These are phyloP conservation scores for Penicillium sp. DNA, from an alignment of 2,329 filamentous ascomycete species.

Conservation along the genomic window DNA sequence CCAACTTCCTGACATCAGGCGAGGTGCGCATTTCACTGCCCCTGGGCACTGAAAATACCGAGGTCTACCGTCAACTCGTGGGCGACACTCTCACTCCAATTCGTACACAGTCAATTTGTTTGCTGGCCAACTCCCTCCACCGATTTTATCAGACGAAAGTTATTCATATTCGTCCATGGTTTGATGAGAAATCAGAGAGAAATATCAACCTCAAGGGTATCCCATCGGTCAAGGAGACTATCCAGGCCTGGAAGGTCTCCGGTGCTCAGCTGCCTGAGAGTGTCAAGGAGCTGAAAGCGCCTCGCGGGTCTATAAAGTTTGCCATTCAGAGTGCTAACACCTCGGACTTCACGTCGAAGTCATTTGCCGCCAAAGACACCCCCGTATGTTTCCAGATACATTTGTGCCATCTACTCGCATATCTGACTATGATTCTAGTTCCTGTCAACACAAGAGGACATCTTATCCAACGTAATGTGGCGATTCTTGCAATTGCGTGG, in stretches of 20 bases:
- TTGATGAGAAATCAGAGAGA: conserved; percentile 68
- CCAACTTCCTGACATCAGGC: conserved; percentile 80
- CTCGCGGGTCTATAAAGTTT: conserved; percentile 40
- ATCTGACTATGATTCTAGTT: conserved; percentile 33
- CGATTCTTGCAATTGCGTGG: conserved; percentile 86
- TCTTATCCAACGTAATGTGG: conserved; percentile 78
- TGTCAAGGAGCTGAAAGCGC: conserved; percentile 37
- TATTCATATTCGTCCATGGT: conserved; percentile 82
- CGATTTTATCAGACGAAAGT: conserved; percentile 81
- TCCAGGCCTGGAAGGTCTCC: conserved; percentile 74
- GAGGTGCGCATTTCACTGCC: conserved; percentile 81
- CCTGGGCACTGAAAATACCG: conserved; percentile 77
- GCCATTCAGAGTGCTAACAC: conserved; percentile 70
- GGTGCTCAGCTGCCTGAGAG: conserved; percentile 54
- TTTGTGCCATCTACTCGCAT: background rate
- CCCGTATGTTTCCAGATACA: conserved; percentile 33
- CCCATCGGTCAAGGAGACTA: conserved; percentile 57
- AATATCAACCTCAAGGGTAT: conserved; percentile 67
- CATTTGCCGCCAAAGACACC: conserved; percentile 62
- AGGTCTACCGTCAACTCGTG: conserved; percentile 80
- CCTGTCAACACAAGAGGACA: conserved; percentile 69
- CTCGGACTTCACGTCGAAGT: conserved; percentile 69
- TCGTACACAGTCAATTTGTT: conserved; percentile 74
- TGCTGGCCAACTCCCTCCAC: conserved; percentile 79
- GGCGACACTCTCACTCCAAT: conserved; percentile 73